Base-by-base conservation (phyloP, 2,329 filamentous ascomycete species). In the Albophoma yamanashiensis region DNA sequence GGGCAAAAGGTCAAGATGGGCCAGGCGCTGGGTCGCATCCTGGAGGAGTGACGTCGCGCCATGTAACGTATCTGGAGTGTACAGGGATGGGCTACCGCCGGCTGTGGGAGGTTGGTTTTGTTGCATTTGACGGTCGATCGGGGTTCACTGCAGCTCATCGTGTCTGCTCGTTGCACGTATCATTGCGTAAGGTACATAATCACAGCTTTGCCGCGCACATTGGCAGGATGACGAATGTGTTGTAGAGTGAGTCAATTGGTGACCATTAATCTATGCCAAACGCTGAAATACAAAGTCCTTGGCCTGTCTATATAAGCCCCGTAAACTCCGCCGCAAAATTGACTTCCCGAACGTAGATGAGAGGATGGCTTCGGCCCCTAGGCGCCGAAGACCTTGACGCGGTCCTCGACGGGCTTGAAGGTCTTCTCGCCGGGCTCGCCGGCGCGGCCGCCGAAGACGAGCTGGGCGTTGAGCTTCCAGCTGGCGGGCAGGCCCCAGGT, bases 1-100 rank as follows among this genome's bases (percentile, higher is more conserved):
- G 94, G 93, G 0, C 89, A 93, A 77, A 89, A 81, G 67, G 85
- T 99, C 62, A 92, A 92, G 77, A 89, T 97, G 77, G 94, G 94
- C 3, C 82, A 99, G 76, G 86, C 89, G 9, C 73, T 99, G 61
- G 94, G 93, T 1, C 86, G 82, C 69, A 88, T 96, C 14, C 79
- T 85, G 40, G 83, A 85, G 50, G 74, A 76, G 63, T 74, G 67
- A 65, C 31, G 25, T 20, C 14, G 25, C 27, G 25, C 50, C 3
- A 11, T 52, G 27, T 31, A 42, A 36, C 14, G 39, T 55, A 22
- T 25, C n/a, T 25, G 36, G 14, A 22, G 27, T 17, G 20, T 45
- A 38, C 55, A 38, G 56, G 55, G 55, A 57, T 62, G 34, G 34
- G 59, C 58, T 20, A 31, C 25, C 15, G 25, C 47, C 14, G 47